Base-by-base conservation (phyloP, 1,139 yeast species). In the Hyphopichia buzzinii region DNA sequence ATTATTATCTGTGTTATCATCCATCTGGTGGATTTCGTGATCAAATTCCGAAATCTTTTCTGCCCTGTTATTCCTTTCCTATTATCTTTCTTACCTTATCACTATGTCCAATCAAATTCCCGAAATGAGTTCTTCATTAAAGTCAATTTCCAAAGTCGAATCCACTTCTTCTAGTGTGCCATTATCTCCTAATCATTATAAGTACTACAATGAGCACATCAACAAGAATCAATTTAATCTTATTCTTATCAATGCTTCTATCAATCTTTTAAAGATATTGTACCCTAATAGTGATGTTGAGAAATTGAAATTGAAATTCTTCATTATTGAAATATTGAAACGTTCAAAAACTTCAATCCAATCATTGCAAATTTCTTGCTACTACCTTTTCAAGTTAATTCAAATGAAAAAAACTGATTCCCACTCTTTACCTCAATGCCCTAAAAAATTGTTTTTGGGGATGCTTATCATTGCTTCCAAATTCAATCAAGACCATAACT, bases 401-500 rank as follows among this genome's bases (percentile, higher is more conserved):
- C 29, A 38, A 28, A 25, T 40, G 28, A 31, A 43, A 35, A 31
- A 37, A 15, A 33, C 38, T 21, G 33, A 39, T 2, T 16, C 21
- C 26, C 40, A 30, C 31, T 36, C 39, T 14, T 42, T 55, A 17
- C 52, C 65, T 22, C 42, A 45, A 15, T 81, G 86, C 50, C 83
- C 88, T 6, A 77, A 84, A 48, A 77, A 84, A 44, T 69, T 80
- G 31, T 81, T 86, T 46, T 67, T 86, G 42, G 77, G 83, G 3
- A 71, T 84, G 48, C 57, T 85, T 36, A 82, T 85, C 39, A 63
- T 85, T 33, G 81, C 92, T 2, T 76, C 84, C 37, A 86, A 86
- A 54, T 84, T 80, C 55, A 69, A 76, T 43, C 88, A 81, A 54
- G 95, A 86, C 58, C 76, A 80, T 39, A 83, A 82, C 52, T 84